Evolutionary conservation across 139 green algal species (phyloP).

Genomic region (Volvox reticuliferus): DNA sequence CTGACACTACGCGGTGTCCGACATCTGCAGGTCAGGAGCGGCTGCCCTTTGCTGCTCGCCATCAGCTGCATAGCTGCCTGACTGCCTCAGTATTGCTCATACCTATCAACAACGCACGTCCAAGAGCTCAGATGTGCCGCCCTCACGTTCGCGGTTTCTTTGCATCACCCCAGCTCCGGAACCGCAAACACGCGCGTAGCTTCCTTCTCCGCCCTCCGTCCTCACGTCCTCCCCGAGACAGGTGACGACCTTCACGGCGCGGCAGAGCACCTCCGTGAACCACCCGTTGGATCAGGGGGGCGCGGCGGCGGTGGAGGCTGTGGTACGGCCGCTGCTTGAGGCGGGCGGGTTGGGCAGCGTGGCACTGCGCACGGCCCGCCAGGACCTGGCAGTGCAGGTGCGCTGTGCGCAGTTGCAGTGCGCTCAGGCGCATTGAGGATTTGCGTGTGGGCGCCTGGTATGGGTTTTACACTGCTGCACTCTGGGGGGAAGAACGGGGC

Average conservation of each 20-base stretch:
- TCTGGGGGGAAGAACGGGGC: too few relatives aligned
- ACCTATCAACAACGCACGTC: too few relatives aligned
- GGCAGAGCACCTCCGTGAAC: constrained; percentile 21
- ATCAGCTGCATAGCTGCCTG: not conserved
- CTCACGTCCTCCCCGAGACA: not conserved
- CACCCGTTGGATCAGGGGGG: not conserved
- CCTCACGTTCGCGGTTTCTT: too few relatives aligned
- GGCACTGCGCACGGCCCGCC: not conserved
- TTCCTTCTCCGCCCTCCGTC: not conserved
- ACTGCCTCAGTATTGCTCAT: not conserved
- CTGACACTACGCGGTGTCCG: constrained; percentile 36
- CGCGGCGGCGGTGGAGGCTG: not conserved
- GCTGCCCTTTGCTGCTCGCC: not conserved
- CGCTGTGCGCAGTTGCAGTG: not conserved
- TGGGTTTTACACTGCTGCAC: too few relatives aligned
- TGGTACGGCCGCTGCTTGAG: constrained; percentile 41
- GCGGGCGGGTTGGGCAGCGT: constrained; percentile 27
- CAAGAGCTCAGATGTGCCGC: too few relatives aligned
- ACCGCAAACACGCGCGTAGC: not conserved
- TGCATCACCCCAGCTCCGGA: too few relatives aligned
- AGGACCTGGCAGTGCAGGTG: constrained; percentile 33
- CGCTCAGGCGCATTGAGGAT: not conserved
- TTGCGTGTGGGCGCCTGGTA: too few relatives aligned
- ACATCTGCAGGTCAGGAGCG: constrained; percentile 41
- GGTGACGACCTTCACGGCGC: constrained; percentile 28